Percentiles rank a stretch among this genome's conserved stretches.
Evolutionary conservation across 768 basidiomycete genomes (phyloP).

Genomic region (Lactarius indigo): DNA sequence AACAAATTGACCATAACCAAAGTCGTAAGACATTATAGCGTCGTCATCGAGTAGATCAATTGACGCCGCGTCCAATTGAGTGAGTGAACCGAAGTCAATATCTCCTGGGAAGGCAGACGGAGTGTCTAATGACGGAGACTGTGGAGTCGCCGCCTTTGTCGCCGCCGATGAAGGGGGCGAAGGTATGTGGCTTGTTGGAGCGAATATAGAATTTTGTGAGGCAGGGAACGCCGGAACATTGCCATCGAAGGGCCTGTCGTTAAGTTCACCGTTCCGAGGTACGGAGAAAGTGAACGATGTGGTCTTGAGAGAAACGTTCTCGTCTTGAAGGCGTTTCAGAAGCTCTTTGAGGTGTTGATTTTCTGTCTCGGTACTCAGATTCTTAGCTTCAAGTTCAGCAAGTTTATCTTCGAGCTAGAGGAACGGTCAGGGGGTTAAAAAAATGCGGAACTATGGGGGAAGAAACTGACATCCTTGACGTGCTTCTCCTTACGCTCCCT

Average conservation of each 20-base stretch:
- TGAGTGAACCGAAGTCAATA: constrained; percentile 62
- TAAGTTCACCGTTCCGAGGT: constrained; percentile 40
- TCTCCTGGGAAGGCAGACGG: constrained; percentile 30
- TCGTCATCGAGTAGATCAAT: constrained; percentile 61
- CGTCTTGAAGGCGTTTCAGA: constrained; percentile 76
- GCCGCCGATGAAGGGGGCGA: constrained; percentile 27
- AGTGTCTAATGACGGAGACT: constrained; percentile 33
- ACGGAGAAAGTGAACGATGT: constrained; percentile 80
- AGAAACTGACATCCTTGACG: constrained; percentile 81
- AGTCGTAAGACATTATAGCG: constrained; percentile 26
- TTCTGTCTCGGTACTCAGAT: constrained; percentile 65
- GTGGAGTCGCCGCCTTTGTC: constrained; percentile 22
- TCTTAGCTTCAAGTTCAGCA: constrained; percentile 79
- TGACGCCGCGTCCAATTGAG: constrained; percentile 65
- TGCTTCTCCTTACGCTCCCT: constrained; percentile 96
- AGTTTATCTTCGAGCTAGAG: constrained; percentile 87
- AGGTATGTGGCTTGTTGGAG: constrained; percentile 9
- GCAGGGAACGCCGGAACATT: constrained; percentile 21
- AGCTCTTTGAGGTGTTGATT: constrained; percentile 90
- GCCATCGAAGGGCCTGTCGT: constrained; percentile 23
- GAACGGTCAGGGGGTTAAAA: neutral
- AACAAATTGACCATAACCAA: constrained; percentile 45
- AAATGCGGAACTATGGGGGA: constrained; percentile 3
- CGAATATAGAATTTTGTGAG: constrained; percentile 5
- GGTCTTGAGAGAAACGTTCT: constrained; percentile 81